Percentiles rank a stretch among this genome's conserved stretches.
phyloP scores from a whole-genome alignment of 768 basidiomycete species.

The Tricholoma bakamatsutake region DNA sequence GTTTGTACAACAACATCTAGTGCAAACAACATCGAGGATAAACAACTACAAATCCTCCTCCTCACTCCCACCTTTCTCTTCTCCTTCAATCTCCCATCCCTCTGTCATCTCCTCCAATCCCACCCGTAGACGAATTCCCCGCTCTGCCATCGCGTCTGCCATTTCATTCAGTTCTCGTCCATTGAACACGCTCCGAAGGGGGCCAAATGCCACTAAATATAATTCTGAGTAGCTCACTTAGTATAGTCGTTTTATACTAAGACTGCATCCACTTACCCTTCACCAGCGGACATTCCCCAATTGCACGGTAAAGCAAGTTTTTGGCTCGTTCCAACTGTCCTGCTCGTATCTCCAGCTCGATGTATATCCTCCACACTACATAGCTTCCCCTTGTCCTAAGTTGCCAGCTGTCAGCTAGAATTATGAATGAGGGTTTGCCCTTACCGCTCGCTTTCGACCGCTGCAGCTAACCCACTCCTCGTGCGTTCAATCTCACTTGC shows the following conservation, averaged over 20 bases:
- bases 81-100: slow-evolving; percentile 34
- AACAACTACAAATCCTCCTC: slow-evolving; percentile 31
- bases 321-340: slow-evolving; percentile 59
- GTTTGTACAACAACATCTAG: slow-evolving; percentile 18
- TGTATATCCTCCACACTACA: slow-evolving; percentile 64
- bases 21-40: not conserved
- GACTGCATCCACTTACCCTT: slow-evolving; percentile 49
- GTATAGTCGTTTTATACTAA: not conserved
- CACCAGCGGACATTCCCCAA: slow-evolving; percentile 66
- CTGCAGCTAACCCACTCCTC: slow-evolving; percentile 53
- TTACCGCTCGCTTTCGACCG: slow-evolving; percentile 65
- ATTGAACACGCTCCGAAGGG: slow-evolving; percentile 58
- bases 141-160: slow-evolving; percentile 72
- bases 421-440: slow-evolving; percentile 11
- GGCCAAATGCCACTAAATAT: slow-evolving; percentile 74
- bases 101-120: slow-evolving; percentile 56
- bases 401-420: not conserved
- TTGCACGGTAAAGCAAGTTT: slow-evolving; percentile 65
- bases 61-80: slow-evolving; percentile 24
- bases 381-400: slow-evolving; percentile 60
- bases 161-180: slow-evolving; percentile 52
- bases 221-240: slow-evolving; percentile 40
- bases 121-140: slow-evolving; percentile 57
- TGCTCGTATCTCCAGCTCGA: slow-evolving; percentile 71
- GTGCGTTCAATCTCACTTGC: slow-evolving; percentile 64